Evolutionary conservation across 2,329 filamentous ascomycete species (phyloP).

Genomic region (Scedosporium dehoogii): DNA sequence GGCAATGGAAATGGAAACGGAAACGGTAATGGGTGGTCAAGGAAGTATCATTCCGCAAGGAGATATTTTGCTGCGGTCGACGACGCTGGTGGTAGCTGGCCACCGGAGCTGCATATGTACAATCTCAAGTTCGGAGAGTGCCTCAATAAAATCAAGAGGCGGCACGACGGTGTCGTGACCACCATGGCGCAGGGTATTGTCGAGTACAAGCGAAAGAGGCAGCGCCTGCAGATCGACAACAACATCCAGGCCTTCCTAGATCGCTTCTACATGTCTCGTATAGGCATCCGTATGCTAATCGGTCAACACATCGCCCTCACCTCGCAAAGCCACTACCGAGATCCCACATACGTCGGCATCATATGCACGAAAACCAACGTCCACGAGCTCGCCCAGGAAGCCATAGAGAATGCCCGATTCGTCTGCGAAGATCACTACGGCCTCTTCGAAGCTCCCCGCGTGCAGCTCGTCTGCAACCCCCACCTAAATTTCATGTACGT

Average conservation of each 20-base stretch:
- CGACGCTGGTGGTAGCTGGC: conserved; percentile 84
- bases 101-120: conserved; percentile 86
- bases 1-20: conserved; percentile 36
- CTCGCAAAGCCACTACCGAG: conserved; percentile 79
- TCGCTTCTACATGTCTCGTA: conserved; percentile 99
- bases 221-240: conserved; percentile 96
- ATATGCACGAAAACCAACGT: conserved; percentile 99
- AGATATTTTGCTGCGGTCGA: conserved; percentile 91
- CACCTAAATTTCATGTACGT: conserved; percentile 99
- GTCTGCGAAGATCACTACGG: conserved; percentile 99
- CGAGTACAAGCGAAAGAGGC: conserved; percentile 92
- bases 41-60: conserved; percentile 43
- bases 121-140: conserved; percentile 85
- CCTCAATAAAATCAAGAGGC: conserved; percentile 85
- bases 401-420: conserved; percentile 97
- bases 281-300: conserved; percentile 98
- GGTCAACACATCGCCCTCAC: conserved; percentile 96
- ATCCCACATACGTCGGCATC: conserved; percentile 93
- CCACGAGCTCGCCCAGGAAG: conserved; percentile 85
- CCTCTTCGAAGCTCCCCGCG: conserved; percentile 89
- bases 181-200: conserved; percentile 97
- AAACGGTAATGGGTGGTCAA: conserved; percentile 33
- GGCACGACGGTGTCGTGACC: conserved; percentile 94
- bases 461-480: conserved; percentile 91
- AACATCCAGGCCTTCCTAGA: conserved; percentile 97